Conservation (phyloP, 192 early-diverging fungal genomes). For the Funneliformis geosporum region DNA sequence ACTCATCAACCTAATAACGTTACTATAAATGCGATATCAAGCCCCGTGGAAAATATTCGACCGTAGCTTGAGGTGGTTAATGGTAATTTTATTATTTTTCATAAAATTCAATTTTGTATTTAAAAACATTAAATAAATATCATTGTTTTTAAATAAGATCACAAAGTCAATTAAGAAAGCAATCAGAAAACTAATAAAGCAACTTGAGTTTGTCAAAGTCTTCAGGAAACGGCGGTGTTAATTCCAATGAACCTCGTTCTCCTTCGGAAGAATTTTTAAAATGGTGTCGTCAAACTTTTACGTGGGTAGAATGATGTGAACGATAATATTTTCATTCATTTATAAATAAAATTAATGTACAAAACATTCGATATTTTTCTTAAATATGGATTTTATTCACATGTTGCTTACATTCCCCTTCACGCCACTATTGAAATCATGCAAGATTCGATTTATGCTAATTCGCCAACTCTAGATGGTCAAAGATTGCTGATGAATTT, state of each 20-base stretch:
- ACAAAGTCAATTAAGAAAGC: conserved; percentile 3
- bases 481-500: conserved; percentile 78
- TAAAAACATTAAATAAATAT: not conserved
- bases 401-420: conserved; percentile 73
- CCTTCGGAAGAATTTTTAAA: conserved; percentile 69
- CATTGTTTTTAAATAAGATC: not conserved
- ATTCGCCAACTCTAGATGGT: conserved; percentile 70
- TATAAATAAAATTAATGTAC: not conserved
- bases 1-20: conserved; percentile 5
- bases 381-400: conserved; percentile 65
- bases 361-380: not conserved
- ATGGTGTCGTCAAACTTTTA: conserved; percentile 70
- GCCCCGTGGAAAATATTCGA: not conserved
- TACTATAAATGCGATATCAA: not conserved
- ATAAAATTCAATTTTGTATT: not conserved
- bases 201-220: conserved; percentile 27
- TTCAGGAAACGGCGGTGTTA: not conserved
- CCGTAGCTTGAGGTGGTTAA: not conserved
- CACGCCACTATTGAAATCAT: conserved; percentile 73
- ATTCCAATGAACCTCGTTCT: conserved; percentile 35
- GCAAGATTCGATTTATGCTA: conserved; percentile 73
- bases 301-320: conserved; percentile 60
- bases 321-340: conserved; percentile 35
- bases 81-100: not conserved
- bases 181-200: conserved; percentile 29